Conservation (phyloP, 2,329 filamentous ascomycete genomes). For the Colletotrichum horii region DNA sequence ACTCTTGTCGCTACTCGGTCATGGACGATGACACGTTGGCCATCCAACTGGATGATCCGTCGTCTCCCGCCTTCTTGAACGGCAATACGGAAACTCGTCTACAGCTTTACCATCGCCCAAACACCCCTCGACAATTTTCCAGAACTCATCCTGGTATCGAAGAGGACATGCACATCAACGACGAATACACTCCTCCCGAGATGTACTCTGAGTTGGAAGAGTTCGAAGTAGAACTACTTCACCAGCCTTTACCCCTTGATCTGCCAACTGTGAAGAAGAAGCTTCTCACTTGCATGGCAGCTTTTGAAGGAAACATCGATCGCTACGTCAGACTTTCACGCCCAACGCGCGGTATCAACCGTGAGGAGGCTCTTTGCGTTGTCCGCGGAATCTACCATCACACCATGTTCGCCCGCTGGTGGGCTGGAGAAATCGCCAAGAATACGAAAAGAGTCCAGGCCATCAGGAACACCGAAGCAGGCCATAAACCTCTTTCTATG, state of each 20-base stretch:
- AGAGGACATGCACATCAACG: background rate
- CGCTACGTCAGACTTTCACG: slow-evolving; percentile 39
- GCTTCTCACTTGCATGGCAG: slow-evolving; percentile 39
- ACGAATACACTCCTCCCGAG: background rate
- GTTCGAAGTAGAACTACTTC: slow-evolving; percentile 27
- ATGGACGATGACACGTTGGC: slow-evolving; percentile 41
- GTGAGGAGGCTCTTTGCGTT: slow-evolving; percentile 29
- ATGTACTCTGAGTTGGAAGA: slow-evolving; percentile 22
- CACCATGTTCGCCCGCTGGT: slow-evolving; percentile 39
- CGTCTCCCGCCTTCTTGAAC: slow-evolving; percentile 30
- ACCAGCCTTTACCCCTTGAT: slow-evolving; percentile 36
- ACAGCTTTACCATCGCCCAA: background rate
- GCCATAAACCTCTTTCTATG: background rate
- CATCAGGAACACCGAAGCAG: background rate
- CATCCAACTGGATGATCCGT: slow-evolving; percentile 20
- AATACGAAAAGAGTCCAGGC: background rate
- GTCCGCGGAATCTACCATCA: slow-evolving; percentile 40
- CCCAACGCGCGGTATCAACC: slow-evolving; percentile 23
- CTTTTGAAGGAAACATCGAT: slow-evolving; percentile 42
- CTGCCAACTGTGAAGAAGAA: slow-evolving; percentile 41
- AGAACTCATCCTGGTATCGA: background rate
- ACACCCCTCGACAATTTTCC: background rate
- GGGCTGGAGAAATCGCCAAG: background rate
- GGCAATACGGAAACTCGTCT: slow-evolving; percentile 36
- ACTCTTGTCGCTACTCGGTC: slow-evolving; percentile 29